Evolutionary conservation across 2,329 filamentous ascomycete genomes (phyloP), one percentile per base, ranked within the genome.

Genomic region (Lecanoromycetidae sp.): DNA sequence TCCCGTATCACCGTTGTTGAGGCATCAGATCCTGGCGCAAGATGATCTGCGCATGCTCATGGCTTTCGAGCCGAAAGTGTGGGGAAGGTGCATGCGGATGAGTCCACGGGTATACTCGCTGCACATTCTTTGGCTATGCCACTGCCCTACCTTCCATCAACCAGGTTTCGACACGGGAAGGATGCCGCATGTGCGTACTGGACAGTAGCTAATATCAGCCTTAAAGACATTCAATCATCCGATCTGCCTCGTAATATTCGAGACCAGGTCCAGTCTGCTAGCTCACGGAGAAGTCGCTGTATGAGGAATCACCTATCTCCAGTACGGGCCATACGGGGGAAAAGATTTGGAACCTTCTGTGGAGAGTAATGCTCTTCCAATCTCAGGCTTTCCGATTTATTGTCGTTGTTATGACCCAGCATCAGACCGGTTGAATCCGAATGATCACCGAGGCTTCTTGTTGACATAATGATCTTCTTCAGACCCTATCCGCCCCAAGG

Each of bases 81-180:
- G 29, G 44, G 35, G 29, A 25, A 34, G 26, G 9, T 20, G 25
- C 12, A 22, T 22, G 20, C 40, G 36, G 34, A 46, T 23, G 30
- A 23, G 3, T 20, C 20, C 25, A 10, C 30, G 22, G 36, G 13
- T 19, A 25, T 30, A 12, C 26, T 41, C 35, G 27, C 44, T 25
- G 22, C 27, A 17, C 22, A 20, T 33, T 25, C 20, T 27, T 15
- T 27, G 27, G 33, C 26, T 23, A 15, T 33, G 44, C 35, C 33
- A 41, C 42, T 19, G 30, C n/a, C 15, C 13, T 26, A 29, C 22
- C 32, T 44, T 26, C 42, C 40, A 23, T 25, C 34, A 38, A 49
- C 47, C 47, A 49, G 47, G 47, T 49, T 44, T 44, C 27, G 20
- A 49, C 40, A 49, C 47, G 47, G 47, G 47, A 44, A 46, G 41